A percentile compares a stretch with the other conserved stretches of the same genome.
Conservation (phyloP, 345 rosid species). For the Populus ilicifolia region DNA sequence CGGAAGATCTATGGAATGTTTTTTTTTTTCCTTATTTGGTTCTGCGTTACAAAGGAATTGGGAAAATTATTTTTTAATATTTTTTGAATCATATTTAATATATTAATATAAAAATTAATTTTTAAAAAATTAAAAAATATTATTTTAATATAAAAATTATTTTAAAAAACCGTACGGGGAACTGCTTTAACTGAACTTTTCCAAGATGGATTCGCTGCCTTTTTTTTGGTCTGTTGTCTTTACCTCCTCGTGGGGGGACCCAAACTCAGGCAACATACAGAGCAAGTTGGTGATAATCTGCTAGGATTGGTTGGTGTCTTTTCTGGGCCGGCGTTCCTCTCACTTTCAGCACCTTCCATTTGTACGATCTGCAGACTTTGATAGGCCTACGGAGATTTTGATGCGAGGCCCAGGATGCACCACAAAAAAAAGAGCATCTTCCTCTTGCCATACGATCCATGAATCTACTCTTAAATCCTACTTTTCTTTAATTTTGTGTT, state of each 20-base stretch:
- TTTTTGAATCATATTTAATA: too few species aligned
- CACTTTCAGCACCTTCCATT: neutral
- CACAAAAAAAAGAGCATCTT: too few species aligned
- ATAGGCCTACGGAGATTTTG: neutral
- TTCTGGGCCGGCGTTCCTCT: neutral
- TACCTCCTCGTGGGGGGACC: neutral
- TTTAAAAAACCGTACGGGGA: neutral
- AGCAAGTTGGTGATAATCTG: neutral
- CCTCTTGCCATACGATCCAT: too few species aligned
- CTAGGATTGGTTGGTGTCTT: neutral
- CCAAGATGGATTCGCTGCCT: neutral
- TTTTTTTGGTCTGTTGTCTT: too few species aligned
- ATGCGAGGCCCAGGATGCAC: neutral
- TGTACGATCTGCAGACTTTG: neutral
- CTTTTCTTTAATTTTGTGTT: too few species aligned
- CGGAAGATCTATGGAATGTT: neutral
- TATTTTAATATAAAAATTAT: too few species aligned
- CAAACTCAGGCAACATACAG: neutral
- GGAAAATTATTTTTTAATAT: too few species aligned
- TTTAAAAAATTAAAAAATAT: too few species aligned
- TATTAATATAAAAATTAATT: too few species aligned
- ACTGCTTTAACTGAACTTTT: neutral
- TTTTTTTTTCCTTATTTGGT: neutral
- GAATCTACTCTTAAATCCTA: too few species aligned
- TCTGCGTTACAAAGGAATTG: too few species aligned